These are phyloP conservation scores for Fusarium hostae DNA, from an alignment of 2,329 filamentous ascomycete genomes.

Conservation along the genomic window DNA sequence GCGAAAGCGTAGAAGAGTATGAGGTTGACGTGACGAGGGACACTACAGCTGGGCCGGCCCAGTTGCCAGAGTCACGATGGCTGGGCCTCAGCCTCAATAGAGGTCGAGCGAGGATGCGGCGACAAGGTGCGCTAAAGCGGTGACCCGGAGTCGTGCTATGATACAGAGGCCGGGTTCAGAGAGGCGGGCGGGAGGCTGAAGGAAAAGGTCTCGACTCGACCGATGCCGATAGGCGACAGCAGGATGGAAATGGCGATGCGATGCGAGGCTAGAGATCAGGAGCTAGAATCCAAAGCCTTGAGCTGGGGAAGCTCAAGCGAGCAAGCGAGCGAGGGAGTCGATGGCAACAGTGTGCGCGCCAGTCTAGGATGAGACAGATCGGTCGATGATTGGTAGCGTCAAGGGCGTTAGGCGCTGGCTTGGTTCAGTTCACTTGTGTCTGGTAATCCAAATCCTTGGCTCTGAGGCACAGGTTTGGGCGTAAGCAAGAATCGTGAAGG, in stretches of 20 bases:
- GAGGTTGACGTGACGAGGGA: constrained; percentile 29
- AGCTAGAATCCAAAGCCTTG: constrained; percentile 31
- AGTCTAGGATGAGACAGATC: constrained; percentile 37
- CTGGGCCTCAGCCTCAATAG: constrained; percentile 37
- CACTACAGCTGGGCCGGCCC: constrained; percentile 45
- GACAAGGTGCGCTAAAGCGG: constrained; percentile 27
- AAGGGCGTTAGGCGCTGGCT: constrained; percentile 41
- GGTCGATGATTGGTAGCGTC: constrained; percentile 47
- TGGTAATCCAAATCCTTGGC: constrained; percentile 13
- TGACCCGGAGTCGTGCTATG: constrained; percentile 26
- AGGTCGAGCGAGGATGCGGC: constrained; percentile 22
- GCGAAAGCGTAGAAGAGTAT: constrained; percentile 10
- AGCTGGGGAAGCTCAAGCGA: constrained; percentile 33
- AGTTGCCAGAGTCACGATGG: constrained; percentile 44
- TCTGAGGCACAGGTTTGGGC: constrained; percentile 28
- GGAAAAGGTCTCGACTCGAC: constrained; percentile 7
- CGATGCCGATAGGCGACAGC: constrained; percentile 27
- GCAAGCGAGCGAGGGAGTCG: constrained; percentile 33
- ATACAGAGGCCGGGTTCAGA: constrained; percentile 11
- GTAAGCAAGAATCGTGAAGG: constrained; percentile 21
- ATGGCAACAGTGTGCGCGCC: constrained; percentile 39
- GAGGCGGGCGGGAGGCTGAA: constrained; percentile 4
- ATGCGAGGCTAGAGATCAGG: constrained; percentile 33
- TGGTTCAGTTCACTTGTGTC: constrained; percentile 7
- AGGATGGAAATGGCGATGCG: constrained; percentile 14